Percentiles rank a stretch among this genome's conserved stretches.
These are phyloP conservation scores for Fusarium paranaense DNA, from an alignment of 2,329 filamentous ascomycete genomes.

Conservation along the genomic window DNA sequence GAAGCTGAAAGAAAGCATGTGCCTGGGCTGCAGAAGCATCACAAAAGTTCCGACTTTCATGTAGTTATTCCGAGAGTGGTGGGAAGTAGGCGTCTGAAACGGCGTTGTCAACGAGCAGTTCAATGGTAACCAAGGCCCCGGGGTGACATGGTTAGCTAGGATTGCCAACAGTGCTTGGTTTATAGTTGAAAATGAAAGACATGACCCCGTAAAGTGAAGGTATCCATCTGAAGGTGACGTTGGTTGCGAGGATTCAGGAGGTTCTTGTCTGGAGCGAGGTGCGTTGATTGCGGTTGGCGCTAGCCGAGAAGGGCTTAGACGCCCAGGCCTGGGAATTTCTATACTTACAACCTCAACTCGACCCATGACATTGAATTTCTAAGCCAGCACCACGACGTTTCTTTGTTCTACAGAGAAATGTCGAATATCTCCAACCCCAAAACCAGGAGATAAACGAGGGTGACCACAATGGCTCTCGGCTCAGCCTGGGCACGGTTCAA, in stretches of 20 bases:
- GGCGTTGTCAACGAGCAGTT: constrained; percentile 44
- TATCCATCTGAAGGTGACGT: neutral
- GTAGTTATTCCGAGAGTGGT: constrained; percentile 42
- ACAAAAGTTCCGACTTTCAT: constrained; percentile 45
- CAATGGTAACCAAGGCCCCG: constrained; percentile 22
- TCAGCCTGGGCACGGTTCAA: constrained; percentile 53
- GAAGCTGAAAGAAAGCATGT: constrained; percentile 36
- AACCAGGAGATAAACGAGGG: constrained; percentile 5
- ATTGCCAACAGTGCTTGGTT: neutral
- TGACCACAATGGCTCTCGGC: constrained; percentile 47
- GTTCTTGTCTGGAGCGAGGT: neutral
- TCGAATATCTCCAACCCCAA: neutral
- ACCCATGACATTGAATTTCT: neutral
- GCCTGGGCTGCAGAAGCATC: constrained; percentile 40
- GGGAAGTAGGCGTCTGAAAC: constrained; percentile 44
- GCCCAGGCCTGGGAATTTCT: constrained; percentile 14
- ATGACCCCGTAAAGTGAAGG: neutral
- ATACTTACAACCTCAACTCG: constrained; percentile 21
- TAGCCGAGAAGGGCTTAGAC: constrained; percentile 42
- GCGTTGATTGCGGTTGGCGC: neutral
- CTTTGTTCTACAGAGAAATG: constrained; percentile 22
- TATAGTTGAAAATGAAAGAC: neutral
- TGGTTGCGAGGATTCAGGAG: neutral
- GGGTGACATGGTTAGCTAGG: neutral
- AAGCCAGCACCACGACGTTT: neutral